Evolutionary conservation across 306 rosid species (phyloP), one percentile per base, ranked within the genome.

Genomic region (Argentina anserina): DNA sequence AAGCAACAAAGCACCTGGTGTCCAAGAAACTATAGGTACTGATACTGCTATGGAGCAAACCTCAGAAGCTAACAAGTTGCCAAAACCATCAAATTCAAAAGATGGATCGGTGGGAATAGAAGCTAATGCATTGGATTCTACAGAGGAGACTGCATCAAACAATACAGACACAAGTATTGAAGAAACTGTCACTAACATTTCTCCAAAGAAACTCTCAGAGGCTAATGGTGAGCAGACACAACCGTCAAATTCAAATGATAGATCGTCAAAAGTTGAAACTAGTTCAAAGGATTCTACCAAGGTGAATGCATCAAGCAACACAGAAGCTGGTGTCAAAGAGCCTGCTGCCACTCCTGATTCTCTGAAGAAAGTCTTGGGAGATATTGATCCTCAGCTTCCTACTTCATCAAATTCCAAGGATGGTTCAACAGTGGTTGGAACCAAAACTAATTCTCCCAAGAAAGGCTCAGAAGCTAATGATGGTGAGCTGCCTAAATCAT

Each of bases 181-280:
- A 10, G 36, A 55, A 53, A 17, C 18, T 55, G 7, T 21, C 47
- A 81, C 68, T 73, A 84, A 81, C 75, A 70, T 25, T 55, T 87
- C 81, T 79, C 61, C 66, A 72, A 75, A 69, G 67, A 67, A 78
- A 81, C 67, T 60, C 71, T 70, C 81, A 1, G 76, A 82, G 69
- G 83, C 60, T 62, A 79, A 70, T 66, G 69, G 25, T 46, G 88
- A 79, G 81, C 83, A 49, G 29, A 78, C 83, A 65, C 69, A 75
- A 65, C 33, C 65, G 1, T 78, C 58, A 56, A 68, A 72, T 64
- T 70, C 59, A 33, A 67, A 71, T 52, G 75, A 66, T 34, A 59
- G 26, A 53, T 70, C 45, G 0, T 70, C 52, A 33, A 70, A 86
- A 74, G 43, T 69, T 18, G 88, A 71, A 79, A 74, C 67, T 37